phyloP scores from a whole-genome alignment of 176 grass and related monocot genomes.

The Hyparrhenia diplandra region DNA sequence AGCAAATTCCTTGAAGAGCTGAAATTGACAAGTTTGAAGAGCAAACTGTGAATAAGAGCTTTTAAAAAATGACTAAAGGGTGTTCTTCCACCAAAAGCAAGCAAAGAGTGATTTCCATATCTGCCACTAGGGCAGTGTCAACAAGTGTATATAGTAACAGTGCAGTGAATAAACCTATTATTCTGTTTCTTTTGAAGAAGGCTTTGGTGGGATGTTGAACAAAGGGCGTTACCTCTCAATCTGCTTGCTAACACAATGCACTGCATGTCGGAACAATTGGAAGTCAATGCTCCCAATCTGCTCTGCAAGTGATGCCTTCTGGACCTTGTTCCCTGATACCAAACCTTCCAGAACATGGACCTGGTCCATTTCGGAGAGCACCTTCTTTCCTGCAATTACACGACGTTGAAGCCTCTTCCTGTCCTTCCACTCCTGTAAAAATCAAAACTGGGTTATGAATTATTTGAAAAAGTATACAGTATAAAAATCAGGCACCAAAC shows the following conservation, averaged over 20 bases:
- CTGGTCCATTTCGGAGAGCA: constrained; percentile 73
- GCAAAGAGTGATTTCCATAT: neutral
- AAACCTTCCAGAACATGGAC: constrained; percentile 81
- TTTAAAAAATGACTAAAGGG: neutral
- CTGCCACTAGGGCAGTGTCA: neutral
- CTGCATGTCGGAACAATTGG: constrained; percentile 71
- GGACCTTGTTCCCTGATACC: constrained; percentile 56
- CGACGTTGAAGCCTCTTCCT: constrained; percentile 70
- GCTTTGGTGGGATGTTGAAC: neutral
- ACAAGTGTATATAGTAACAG: neutral
- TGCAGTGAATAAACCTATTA: neutral
- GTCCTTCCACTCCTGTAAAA: constrained; percentile 83
- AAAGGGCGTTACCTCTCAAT: constrained; percentile 40
- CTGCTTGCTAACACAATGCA: constrained; percentile 59
- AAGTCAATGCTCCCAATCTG: constrained; percentile 78
- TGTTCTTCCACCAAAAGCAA: neutral
- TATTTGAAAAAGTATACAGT: neutral
- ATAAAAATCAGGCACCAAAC: neutral
- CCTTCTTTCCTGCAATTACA: constrained; percentile 69
- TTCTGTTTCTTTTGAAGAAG: neutral
- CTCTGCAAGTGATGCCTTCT: constrained; percentile 70
- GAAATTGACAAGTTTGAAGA: constrained; percentile 35
- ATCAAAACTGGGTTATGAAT: constrained; percentile 3
- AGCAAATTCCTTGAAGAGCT: constrained; percentile 47
- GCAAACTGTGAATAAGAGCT: constrained; percentile 21